phyloP scores from a whole-genome alignment of 2,329 filamentous ascomycete species.

The Westerdykella ornata region DNA sequence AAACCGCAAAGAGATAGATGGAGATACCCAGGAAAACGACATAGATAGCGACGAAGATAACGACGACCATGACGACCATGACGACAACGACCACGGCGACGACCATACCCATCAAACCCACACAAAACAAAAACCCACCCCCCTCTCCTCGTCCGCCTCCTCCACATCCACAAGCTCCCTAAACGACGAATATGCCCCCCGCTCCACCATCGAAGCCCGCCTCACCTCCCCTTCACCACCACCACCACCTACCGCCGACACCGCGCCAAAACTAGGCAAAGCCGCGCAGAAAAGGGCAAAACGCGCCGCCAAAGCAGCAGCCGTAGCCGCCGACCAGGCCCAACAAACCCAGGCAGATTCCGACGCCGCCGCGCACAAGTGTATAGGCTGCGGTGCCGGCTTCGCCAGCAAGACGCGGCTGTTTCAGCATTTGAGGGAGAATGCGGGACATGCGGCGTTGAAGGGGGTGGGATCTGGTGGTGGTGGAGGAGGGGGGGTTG shows the following conservation, averaged over 20 bases:
- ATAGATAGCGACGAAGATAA: constrained; percentile 11
- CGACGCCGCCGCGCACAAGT: constrained; percentile 52
- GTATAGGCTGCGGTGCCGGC: constrained; percentile 66
- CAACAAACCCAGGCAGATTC: not conserved
- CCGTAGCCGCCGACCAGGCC: constrained; percentile 17
- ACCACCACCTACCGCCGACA: constrained; percentile 3
- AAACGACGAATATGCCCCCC: constrained; percentile 33
- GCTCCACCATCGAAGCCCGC: constrained; percentile 29
- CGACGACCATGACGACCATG: constrained; percentile 11
- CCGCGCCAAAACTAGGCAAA: constrained; percentile 40
- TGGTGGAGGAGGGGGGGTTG: constrained; percentile 3
- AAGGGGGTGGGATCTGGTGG: constrained; percentile 9
- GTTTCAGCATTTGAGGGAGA: constrained; percentile 64
- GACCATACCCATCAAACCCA: constrained; percentile 13
- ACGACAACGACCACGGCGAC: constrained; percentile 8
- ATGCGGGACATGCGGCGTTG: constrained; percentile 56
- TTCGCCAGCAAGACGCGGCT: constrained; percentile 71
- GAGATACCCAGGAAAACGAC: constrained; percentile 13
- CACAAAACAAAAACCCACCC: constrained; percentile 2
- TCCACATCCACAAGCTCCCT: constrained; percentile 16
- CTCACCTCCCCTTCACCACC: constrained; percentile 1
- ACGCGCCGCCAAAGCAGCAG: constrained; percentile 39
- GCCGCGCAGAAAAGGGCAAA: constrained; percentile 45
- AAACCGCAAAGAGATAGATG: not conserved
- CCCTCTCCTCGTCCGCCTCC: constrained; percentile 3